Evolutionary conservation across 768 basidiomycete genomes (phyloP), one percentile per base, ranked within the genome.

Genomic region (Coprinopsis sp.): DNA sequence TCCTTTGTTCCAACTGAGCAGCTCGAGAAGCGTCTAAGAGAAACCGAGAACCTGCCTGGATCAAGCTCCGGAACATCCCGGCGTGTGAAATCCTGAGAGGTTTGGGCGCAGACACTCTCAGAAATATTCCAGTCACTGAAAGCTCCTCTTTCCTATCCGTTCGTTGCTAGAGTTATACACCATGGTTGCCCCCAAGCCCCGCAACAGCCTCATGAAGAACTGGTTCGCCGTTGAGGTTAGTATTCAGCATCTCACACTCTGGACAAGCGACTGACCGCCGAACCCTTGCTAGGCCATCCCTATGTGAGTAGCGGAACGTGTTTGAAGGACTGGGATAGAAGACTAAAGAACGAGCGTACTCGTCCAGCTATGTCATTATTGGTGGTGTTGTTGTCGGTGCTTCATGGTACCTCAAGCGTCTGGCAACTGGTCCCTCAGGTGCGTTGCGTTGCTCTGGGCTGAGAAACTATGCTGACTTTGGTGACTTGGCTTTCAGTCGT

Each of bases 171-270:
- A 47, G 33, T 45, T 29, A 7, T 6, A 38, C 45, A 58, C 53
- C 28, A 62, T 59, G 56, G 38, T 55, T 45, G 39, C 49, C 23
- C 56, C 54, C 21, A 43, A 47, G 7, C 49, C 70, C 38, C 72
- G 71, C 50, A 72, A 59, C 51, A 44, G 56, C 18, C 66, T 78
- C 52, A 71, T 81, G 73, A 81, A 73, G 64, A 73, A 86, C 66
- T 85, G 83, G 83, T 82, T 74, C 58, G 84, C 85, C 68, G 69
- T 84, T 54, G 86, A 87, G 79, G 82, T 81, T 43, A 14, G 70
- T 65, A 47, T 33, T 37, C 18, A 43, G 47, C 44, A 56, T 34
- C 42, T 28, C 7, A 39, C 46, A 37, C 11, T 30, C 25, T 33
- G 19, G 23, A 40, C 47, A 54, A 16, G 28, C 12, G n/a, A 19